These are phyloP conservation scores for Moniliophthora roreri DNA, from an alignment of 1,284 basidiomycete species.

Conservation along the genomic window DNA sequence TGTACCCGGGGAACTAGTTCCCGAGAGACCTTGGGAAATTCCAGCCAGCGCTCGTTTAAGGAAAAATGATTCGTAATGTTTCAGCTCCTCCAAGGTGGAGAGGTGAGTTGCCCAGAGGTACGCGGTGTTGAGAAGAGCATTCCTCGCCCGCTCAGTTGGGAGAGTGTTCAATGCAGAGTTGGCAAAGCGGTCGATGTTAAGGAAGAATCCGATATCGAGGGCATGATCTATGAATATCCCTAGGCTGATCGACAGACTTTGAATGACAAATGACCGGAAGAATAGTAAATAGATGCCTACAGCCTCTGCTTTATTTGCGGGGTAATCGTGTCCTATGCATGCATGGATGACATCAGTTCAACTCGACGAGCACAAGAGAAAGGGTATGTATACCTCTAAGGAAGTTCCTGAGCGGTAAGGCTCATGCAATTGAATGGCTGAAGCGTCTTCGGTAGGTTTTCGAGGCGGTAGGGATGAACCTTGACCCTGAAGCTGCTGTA, in stretches of 20 bases:
- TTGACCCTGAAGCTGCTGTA: slow-evolving; percentile 23
- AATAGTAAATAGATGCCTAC: not conserved
- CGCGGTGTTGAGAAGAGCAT: not conserved
- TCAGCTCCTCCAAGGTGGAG: not conserved
- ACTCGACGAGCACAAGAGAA: too few species aligned
- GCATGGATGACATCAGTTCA: too few species aligned
- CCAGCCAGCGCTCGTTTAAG: not conserved
- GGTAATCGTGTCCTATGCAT: too few species aligned
- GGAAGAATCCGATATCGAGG: slow-evolving; percentile 40
- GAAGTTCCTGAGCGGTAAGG: not conserved
- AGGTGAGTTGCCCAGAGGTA: not conserved
- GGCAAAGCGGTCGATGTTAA: slow-evolving; percentile 36
- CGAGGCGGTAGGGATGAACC: not conserved
- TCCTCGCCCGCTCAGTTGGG: not conserved
- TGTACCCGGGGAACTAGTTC: not conserved
- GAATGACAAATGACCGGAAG: not conserved
- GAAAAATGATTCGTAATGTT: not conserved
- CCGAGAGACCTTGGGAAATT: not conserved
- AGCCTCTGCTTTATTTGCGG: too few species aligned
- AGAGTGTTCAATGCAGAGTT: not conserved
- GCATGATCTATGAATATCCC: slow-evolving; percentile 34
- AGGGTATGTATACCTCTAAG: too few species aligned
- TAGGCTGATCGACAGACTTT: slow-evolving; percentile 23
- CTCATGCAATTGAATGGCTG: not conserved
- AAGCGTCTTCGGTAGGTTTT: not conserved